Conservation (phyloP, 306 rosid species). For the Sechiopsis laciniata region DNA sequence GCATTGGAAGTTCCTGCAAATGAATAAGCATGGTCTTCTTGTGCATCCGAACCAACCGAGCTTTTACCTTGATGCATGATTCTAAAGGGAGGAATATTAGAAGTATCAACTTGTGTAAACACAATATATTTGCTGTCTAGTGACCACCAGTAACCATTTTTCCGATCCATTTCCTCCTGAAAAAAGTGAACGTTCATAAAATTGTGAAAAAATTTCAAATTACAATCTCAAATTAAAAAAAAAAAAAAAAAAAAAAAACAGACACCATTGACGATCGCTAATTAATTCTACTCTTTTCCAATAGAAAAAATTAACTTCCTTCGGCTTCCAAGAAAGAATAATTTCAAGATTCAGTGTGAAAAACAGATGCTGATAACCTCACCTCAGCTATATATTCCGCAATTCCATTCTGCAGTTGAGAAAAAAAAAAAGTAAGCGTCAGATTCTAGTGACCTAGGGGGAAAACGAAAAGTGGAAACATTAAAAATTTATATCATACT, state of each 20-base stretch:
- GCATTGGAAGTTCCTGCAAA: conserved; percentile 91
- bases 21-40: conserved; percentile 96
- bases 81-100: conserved; percentile 81
- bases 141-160: conserved; percentile 97
- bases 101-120: conserved; percentile 85
- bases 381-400: conserved; percentile 99
- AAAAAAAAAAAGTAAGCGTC: conserved; percentile 21
- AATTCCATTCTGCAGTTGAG: conserved; percentile 66
- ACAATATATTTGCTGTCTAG: conserved; percentile 79
- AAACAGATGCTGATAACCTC: conserved; percentile 29
- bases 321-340: background rate
- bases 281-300: background rate
- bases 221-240: background rate
- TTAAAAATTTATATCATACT: conserved; percentile 8
- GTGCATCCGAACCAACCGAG: conserved; percentile 75
- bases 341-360: conserved; percentile 13
- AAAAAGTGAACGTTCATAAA: conserved; percentile 17
- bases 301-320: background rate
- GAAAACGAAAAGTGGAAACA: background rate
- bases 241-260: background rate
- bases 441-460: conserved; percentile 26
- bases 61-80: conserved; percentile 92
- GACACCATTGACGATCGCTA: background rate
- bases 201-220: background rate
- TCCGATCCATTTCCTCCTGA: conserved; percentile 98